A percentile compares a stretch with the other conserved stretches of the same genome.
Evolutionary conservation across 2,329 filamentous ascomycete species (phyloP).

Genomic region (Claviceps sp.): DNA sequence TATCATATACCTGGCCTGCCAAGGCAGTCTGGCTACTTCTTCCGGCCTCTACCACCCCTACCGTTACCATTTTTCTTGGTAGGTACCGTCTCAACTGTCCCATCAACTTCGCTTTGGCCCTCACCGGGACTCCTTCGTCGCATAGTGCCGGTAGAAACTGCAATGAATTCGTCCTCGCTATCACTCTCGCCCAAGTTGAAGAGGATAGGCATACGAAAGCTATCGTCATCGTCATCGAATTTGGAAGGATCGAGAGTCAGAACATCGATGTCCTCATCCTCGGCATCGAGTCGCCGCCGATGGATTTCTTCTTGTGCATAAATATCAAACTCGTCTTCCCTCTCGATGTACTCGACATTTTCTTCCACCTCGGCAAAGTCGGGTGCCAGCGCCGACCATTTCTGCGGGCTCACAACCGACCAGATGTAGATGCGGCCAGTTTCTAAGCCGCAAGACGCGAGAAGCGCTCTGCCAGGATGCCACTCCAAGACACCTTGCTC

Average conservation of each 20-base stretch:
- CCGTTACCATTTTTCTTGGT: constrained; percentile 25
- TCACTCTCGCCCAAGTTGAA: constrained; percentile 88
- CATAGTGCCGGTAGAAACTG: constrained; percentile 66
- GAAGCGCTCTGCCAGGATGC: constrained; percentile 78
- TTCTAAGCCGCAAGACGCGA: constrained; percentile 86
- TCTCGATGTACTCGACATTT: constrained; percentile 91
- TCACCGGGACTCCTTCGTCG: constrained; percentile 72
- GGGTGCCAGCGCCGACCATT: constrained; percentile 92
- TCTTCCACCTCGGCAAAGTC: constrained; percentile 97
- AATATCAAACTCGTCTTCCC: constrained; percentile 96
- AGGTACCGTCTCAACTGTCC: constrained; percentile 31
- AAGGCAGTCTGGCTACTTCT: constrained; percentile 16
- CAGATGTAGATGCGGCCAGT: constrained; percentile 90
- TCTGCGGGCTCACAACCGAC: constrained; percentile 88
- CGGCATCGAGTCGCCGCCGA: constrained; percentile 75
- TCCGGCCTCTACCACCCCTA: constrained; percentile 28
- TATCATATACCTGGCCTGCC: not conserved
- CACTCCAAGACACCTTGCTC: constrained; percentile 95
- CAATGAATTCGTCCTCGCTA: constrained; percentile 76
- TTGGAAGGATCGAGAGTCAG: constrained; percentile 60
- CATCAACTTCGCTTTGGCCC: constrained; percentile 45
- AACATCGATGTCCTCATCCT: constrained; percentile 90
- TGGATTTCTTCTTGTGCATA: constrained; percentile 91
- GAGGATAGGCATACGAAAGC: constrained; percentile 89
- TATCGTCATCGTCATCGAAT: constrained; percentile 42